Evolutionary conservation across 2,329 filamentous ascomycete species (phyloP).

Genomic region (Pseudogymnoascus sp.): DNA sequence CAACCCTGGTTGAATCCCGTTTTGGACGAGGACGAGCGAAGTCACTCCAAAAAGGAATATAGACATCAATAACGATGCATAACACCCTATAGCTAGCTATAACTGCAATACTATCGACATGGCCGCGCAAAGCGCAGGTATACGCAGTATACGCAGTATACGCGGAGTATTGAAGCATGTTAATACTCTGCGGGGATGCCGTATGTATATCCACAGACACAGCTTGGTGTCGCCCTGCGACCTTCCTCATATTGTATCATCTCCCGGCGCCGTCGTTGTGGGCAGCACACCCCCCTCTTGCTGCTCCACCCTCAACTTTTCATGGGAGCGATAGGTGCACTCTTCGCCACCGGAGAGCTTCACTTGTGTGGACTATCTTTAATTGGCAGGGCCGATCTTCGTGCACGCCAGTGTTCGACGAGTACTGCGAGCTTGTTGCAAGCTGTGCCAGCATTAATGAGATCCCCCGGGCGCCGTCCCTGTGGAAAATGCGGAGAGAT

Average conservation of each 20-base stretch:
- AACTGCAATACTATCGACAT: neutral
- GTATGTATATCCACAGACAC: neutral
- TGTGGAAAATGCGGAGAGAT: neutral
- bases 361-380: neutral
- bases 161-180: neutral
- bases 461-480: neutral
- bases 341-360: neutral
- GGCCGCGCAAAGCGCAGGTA: neutral
- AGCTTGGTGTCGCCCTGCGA: neutral
- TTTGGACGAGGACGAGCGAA: neutral
- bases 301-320: neutral
- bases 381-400: neutral
- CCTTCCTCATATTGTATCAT: neutral
- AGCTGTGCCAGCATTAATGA: constrained; percentile 1
- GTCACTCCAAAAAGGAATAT: neutral
- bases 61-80: neutral
- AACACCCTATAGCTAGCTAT: neutral
- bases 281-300: neutral
- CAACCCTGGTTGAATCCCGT: neutral
- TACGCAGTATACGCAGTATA: neutral
- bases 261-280: neutral
- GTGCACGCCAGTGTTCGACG: neutral
- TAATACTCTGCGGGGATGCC: neutral
- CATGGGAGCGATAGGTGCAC: neutral
- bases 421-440: neutral